A percentile compares a stretch with the other conserved stretches of the same genome.
phyloP scores from a whole-genome alignment of 2,329 filamentous ascomycete species.

The Aspergillus sclerotialis region DNA sequence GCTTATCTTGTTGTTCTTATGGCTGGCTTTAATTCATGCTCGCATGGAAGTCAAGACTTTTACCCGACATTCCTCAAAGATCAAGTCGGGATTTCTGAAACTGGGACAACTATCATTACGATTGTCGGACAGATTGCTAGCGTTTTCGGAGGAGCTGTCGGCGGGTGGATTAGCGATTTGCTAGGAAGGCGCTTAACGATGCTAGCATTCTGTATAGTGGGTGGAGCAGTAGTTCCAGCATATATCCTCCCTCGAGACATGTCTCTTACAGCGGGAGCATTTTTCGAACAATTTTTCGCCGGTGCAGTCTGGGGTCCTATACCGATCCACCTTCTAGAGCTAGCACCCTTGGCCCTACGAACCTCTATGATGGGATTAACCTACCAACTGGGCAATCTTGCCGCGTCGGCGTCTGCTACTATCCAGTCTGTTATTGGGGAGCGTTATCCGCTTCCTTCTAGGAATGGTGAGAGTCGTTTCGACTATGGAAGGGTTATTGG shows the following conservation, averaged over 20 bases:
- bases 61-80: conserved; percentile 36
- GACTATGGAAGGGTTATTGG: conserved; percentile 36
- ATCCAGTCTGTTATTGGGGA: conserved; percentile 38
- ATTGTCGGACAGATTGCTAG: conserved; percentile 29
- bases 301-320: conserved; percentile 32
- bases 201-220: conserved; percentile 24
- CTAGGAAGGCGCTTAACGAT: conserved; percentile 31
- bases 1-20: conserved; percentile 30
- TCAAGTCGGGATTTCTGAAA: conserved; percentile 22
- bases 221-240: conserved; percentile 27
- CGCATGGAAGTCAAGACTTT: conserved; percentile 33
- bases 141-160: conserved; percentile 23
- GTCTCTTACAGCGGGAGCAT: conserved; percentile 24
- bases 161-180: conserved; percentile 31
- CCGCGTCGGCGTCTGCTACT: conserved; percentile 35
- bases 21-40: conserved; percentile 29
- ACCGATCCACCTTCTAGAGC: conserved; percentile 31
- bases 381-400: conserved; percentile 35
- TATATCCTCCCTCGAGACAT: conserved; percentile 26
- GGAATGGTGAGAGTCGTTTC: conserved; percentile 25
- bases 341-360: conserved; percentile 27
- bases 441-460: conserved; percentile 31
- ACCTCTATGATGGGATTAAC: conserved; percentile 28
- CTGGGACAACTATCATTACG: conserved; percentile 26
- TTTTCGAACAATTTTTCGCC: conserved; percentile 34